Evolutionary conservation across 305 asterid species (phyloP), one percentile per base, ranked within the genome.

Genomic region (Solanum hybrid): DNA sequence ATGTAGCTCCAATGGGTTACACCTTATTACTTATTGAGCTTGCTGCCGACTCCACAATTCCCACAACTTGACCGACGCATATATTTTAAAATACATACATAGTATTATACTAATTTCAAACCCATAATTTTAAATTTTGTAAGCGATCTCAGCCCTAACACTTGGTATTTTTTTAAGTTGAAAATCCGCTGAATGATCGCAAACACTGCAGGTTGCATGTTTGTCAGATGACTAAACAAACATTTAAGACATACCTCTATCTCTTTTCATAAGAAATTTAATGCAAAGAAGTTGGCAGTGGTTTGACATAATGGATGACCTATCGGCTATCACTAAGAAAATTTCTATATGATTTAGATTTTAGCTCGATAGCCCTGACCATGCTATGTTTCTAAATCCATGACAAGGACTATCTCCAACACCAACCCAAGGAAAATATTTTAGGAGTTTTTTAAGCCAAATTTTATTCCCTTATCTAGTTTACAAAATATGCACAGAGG

Each of bases 281-380:
- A 38, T 38, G 34, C 86, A 37, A 13, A 38, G 11, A 40, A 40
- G 36, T 81, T 81, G 37, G 36, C 86, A 26, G 26, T 26, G 73
- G 7, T 84, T 84, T 84, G 73, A 84, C 87, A 29, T 84, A 84
- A 84, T 84, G 42, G 87, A 84, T 84, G 87, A 84, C 73, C 73
- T 46, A 29, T 56, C 69, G 10, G 10, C 24, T 56, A 20, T 40
- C 37, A 1, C 38, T 6, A 56, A 17, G 24, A 56, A 56, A 17
- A 2, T 81, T 42, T 42, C 27, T 27, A 27, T 42, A 42, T 42
- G 37, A 81, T 42, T 42, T 56, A 42, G 3, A 32, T 80, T 42
- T 81, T 56, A 27, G 8, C 36, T 80, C 24, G 8, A 38, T 80
- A 34, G 4, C 69, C 60, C 32, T 27, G 37, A 46, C 27, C 87